Evolutionary conservation across 768 basidiomycete genomes (phyloP).

Genomic region (Phlebiopsis flavidoalba): DNA sequence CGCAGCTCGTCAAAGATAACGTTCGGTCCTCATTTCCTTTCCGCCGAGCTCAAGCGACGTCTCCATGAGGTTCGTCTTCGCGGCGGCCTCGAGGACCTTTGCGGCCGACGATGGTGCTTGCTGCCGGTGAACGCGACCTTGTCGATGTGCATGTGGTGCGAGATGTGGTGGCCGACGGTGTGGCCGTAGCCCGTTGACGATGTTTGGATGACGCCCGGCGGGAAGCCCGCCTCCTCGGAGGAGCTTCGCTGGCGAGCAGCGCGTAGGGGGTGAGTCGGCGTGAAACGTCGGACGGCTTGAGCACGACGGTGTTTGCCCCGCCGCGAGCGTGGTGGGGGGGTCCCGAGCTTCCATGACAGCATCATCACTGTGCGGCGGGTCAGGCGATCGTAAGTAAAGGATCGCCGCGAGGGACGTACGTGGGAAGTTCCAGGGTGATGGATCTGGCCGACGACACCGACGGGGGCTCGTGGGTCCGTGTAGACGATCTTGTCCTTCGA

Average conservation of each 20-base stretch:
- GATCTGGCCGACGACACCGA: slow-evolving; percentile 53
- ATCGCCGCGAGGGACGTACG: slow-evolving; percentile 22
- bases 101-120: slow-evolving; percentile 57
- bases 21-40: slow-evolving; percentile 54
- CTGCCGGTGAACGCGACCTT: slow-evolving; percentile 76
- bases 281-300: slow-evolving; percentile 68
- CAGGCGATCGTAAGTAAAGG: neutral
- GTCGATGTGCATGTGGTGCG: slow-evolving; percentile 50
- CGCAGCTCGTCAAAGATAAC: slow-evolving; percentile 60
- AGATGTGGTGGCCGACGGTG: slow-evolving; percentile 52
- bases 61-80: slow-evolving; percentile 59
- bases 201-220: slow-evolving; percentile 59
- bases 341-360: slow-evolving; percentile 58
- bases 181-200: slow-evolving; percentile 46
- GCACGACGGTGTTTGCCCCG: slow-evolving; percentile 54
- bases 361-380: slow-evolving; percentile 35
- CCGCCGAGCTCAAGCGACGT: slow-evolving; percentile 74
- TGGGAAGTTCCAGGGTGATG: slow-evolving; percentile 68
- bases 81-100: slow-evolving; percentile 58
- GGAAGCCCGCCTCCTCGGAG: slow-evolving; percentile 56
- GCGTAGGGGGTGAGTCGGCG: slow-evolving; percentile 58
- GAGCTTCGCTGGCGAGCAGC: slow-evolving; percentile 37
- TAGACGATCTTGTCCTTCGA: slow-evolving; percentile 44
- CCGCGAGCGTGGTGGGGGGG: slow-evolving; percentile 60
- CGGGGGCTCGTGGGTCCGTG: slow-evolving; percentile 53